Conservation (phyloP, 306 rosid genomes). For the Crotalaria pallida region DNA sequence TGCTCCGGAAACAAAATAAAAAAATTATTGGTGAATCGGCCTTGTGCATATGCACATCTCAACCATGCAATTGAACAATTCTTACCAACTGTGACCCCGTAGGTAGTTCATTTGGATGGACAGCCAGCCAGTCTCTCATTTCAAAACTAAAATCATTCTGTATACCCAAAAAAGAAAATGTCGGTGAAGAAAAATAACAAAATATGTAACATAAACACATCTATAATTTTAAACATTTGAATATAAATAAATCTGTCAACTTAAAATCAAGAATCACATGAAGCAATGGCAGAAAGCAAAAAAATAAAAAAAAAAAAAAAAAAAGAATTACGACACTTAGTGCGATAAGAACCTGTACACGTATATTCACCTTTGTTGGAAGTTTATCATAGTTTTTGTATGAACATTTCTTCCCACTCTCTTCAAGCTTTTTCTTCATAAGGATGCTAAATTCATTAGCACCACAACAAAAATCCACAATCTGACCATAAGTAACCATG, state of each 20-base stretch:
- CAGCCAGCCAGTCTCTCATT: slow-evolving; percentile 70
- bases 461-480: slow-evolving; percentile 75
- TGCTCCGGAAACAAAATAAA: slow-evolving; percentile 26
- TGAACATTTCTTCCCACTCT: slow-evolving; percentile 50
- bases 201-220: background rate
- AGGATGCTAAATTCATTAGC: slow-evolving; percentile 69
- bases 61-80: background rate
- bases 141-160: slow-evolving; percentile 68
- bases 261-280: background rate
- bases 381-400: slow-evolving; percentile 57
- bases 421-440: slow-evolving; percentile 70
- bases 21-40: background rate
- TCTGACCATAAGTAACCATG: slow-evolving; percentile 35
- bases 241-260: background rate
- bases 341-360: background rate
- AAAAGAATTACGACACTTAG: background rate
- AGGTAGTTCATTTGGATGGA: slow-evolving; percentile 52
- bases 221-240: background rate
- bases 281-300: background rate
- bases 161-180: background rate
- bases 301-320: background rate
- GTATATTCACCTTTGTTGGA: slow-evolving; percentile 50
- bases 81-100: slow-evolving; percentile 54
- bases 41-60: background rate
- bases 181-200: background rate